Evolutionary conservation across 208 protist species (phyloP), one percentile per base, ranked within the genome.

Genomic region (Wallacemonas collosoma): DNA sequence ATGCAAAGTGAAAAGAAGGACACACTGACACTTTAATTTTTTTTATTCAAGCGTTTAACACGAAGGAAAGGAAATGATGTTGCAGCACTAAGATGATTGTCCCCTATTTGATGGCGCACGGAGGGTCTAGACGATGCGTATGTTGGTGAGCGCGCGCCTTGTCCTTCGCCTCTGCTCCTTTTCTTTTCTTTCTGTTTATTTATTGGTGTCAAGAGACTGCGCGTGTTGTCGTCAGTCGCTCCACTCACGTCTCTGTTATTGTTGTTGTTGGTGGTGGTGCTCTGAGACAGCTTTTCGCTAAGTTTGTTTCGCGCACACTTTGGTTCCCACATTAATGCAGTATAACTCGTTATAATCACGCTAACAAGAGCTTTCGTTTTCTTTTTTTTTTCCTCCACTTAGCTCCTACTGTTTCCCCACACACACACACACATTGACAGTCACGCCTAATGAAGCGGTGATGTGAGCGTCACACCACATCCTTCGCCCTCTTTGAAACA

Each of bases 331-430:
- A 26, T 56, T 43, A 11, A 45, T 58, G 14, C 5, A 58, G 3
- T 45, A 48, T 71, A 70, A 71, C 35, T 41, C 17, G 36, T 44
- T 12, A 71, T 71, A 62, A 61, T 60, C 53, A 39, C 15, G 26
- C 64, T 63, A 61, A 56, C 53, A 72, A 35, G 38, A n/a, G 43
- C 26, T 26, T 74, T 58, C 44, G 58, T 26, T 66, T 63, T 74
- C n/a, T 53, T 53, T 38, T 53, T 53, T 7, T 56, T 4, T 68
- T 39, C 9, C 44, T 43, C 41, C 26, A 54, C 44, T 9, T 44
- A 54, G 3, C 55, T 57, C 14, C 7, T 57, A 26, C 7, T 69
- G 26, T 26, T 0, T 0, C 26, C 26, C 26, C 26, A 0, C 26
- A 0, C 26, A 26, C 26, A 26, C 26, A 26, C 26, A 26, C 26